These are phyloP conservation scores for Tuber brumale DNA, from an alignment of 495 filamentous ascomycete species.

Conservation along the genomic window DNA sequence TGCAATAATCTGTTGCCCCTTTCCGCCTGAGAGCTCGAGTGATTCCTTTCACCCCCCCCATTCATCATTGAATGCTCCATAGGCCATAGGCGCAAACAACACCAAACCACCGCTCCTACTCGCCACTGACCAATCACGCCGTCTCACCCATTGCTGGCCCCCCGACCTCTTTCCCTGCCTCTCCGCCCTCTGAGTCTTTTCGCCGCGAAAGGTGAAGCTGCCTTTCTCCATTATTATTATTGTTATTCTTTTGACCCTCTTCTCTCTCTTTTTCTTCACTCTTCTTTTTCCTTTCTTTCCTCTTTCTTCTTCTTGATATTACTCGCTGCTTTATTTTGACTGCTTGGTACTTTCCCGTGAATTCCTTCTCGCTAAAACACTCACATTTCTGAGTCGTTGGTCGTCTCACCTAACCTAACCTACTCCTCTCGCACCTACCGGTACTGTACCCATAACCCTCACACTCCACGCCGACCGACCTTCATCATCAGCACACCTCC, in stretches of 20 bases:
- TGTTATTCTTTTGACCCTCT: neutral
- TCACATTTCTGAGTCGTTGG: neutral
- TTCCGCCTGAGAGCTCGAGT: neutral
- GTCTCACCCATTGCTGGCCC: neutral
- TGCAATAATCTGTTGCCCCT: neutral
- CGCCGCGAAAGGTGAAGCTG: neutral
- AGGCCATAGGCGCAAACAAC: neutral
- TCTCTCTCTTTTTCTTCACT: neutral
- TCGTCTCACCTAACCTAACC: neutral
- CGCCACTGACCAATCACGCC: conserved; percentile 1
- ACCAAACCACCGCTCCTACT: neutral
- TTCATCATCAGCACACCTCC: neutral
- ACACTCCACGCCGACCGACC: neutral
- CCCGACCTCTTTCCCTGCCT: neutral
- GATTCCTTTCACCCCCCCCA: neutral
- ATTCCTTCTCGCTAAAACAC: neutral
- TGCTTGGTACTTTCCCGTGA: neutral
- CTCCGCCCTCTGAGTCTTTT: neutral
- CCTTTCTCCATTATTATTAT: neutral
- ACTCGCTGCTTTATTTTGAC: neutral
- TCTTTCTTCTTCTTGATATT: neutral
- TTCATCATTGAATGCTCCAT: neutral
- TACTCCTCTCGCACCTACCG: neutral
- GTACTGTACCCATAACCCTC: neutral
- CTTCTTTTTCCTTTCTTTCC: neutral